Percentiles rank a stretch among this genome's conserved stretches.
Evolutionary conservation across 768 basidiomycete genomes (phyloP).

Genomic region (Cystobasidium tubakii): DNA sequence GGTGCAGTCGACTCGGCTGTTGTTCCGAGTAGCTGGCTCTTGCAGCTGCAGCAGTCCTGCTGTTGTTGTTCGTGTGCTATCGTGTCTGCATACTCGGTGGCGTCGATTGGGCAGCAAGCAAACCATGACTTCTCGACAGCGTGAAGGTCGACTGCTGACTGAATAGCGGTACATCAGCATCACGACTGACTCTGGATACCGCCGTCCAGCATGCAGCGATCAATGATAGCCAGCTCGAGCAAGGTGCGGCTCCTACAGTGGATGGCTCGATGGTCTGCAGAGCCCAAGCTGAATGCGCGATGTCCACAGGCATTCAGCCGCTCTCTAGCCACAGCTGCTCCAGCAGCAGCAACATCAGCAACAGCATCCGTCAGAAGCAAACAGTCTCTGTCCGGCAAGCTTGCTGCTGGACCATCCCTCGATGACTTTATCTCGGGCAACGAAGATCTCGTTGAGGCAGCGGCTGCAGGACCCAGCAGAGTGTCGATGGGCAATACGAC

Average conservation of each 20-base stretch:
- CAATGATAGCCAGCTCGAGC: slow-evolving; percentile 13
- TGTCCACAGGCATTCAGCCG: slow-evolving; percentile 12
- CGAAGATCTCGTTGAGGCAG: slow-evolving; percentile 43
- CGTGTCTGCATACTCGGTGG: not conserved
- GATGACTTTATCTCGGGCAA: slow-evolving; percentile 74
- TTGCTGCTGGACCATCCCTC: slow-evolving; percentile 59
- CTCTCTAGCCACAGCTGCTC: not conserved
- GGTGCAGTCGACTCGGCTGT: too few relatives aligned
- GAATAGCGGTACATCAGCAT: not conserved
- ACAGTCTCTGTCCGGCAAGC: not conserved
- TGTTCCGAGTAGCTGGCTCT: not conserved
- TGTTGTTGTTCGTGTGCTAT: not conserved
- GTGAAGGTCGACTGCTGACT: too few relatives aligned
- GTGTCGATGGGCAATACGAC: slow-evolving; percentile 23
- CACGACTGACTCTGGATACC: not conserved
- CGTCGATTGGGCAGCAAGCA: not conserved
- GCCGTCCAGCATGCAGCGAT: not conserved
- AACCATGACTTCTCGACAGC: not conserved
- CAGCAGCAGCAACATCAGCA: not conserved
- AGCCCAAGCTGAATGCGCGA: not conserved
- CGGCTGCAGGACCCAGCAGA: not conserved
- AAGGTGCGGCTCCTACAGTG: not conserved
- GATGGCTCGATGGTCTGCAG: not conserved
- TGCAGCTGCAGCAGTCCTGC: not conserved
- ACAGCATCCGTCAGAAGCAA: not conserved